Base-by-base conservation (phyloP, 208 protist genomes). In the Trypanosoma mega region DNA sequence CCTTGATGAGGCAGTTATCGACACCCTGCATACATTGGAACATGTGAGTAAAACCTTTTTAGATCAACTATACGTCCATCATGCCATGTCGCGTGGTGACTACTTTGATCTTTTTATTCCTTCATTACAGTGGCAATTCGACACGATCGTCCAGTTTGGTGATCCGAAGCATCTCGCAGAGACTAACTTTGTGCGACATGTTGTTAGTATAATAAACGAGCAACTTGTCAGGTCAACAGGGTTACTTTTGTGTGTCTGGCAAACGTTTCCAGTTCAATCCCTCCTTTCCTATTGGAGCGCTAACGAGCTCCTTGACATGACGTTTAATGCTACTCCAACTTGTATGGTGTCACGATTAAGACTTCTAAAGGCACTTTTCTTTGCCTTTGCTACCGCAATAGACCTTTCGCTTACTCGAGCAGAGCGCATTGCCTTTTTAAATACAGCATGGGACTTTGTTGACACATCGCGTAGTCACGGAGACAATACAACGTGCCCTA, bases 71-170 rank as follows among this genome's bases (percentile, higher is more conserved):
- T 20, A 47, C 21, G 29, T 45, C 31, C 26, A 20, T 30, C 11
- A 37, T 45, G 20, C 43, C 30, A 48, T 90, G 4, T 57, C 57
- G 0, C 14, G 58, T 7, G 21, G 36, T 6, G 41, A 76, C 16
- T 94, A 96, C 52, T n/a, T 94, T 20, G 61, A 74, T 36, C 47
- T 96, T 11, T 96, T 74, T 36, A 46, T 46, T 24, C 89, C 89
- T 23, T 65, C 71, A 9, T 2, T 93, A 0, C 81, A 92, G n/a
- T 94, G 83, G 87, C 44, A 91, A 5, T 24, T 92, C 1, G 74
- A 93, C 31, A 49, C 48, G 37, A 66, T 80, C 18, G 63, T 74
- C 5, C 8, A n/a, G 11, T 48, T 48, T 26, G 26, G 30, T 5
- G 44, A 31, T 45, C 1, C 16, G 16, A 2, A 33, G 14, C 1